A percentile compares a stretch with the other conserved stretches of the same genome.
Conservation (phyloP, 2,329 filamentous ascomycete species). For the Berkeleyomyces rouxiae region DNA sequence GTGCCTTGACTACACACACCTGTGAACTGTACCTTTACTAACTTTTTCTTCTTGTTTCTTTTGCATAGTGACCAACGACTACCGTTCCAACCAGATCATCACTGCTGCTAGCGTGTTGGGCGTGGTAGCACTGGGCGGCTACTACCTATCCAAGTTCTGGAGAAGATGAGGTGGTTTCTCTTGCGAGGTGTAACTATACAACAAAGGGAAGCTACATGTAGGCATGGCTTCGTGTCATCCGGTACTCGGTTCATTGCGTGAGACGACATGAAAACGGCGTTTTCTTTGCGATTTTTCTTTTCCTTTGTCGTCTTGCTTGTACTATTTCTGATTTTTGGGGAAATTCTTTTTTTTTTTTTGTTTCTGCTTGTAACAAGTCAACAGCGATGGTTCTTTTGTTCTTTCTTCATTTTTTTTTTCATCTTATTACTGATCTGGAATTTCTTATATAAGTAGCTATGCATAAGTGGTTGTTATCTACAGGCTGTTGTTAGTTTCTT, state of each 20-base stretch:
- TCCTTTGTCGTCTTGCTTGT: neutral
- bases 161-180: constrained; percentile 1
- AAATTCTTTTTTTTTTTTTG: constrained; percentile 1
- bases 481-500: no score
- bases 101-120: constrained; percentile 23
- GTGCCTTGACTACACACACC: neutral
- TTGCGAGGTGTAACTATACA: neutral
- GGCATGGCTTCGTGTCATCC: neutral
- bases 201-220: no score
- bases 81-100: constrained; percentile 20
- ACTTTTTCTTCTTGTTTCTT: neutral
- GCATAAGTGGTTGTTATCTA: no score
- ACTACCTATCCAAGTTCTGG: constrained; percentile 17
- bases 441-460: constrained; percentile 20
- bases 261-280: constrained; percentile 9
- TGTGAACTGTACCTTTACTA: neutral
- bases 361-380: neutral
- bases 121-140: constrained; percentile 23
- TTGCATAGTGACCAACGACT: constrained; percentile 20
- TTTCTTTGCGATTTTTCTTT: constrained; percentile 3
- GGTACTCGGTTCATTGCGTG: constrained; percentile 2
- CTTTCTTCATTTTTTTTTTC: constrained; percentile 6
- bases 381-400: constrained; percentile 4
- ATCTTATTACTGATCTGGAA: constrained; percentile 15
- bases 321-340: constrained; percentile 5